These are phyloP conservation scores for Penicillium crystallinum DNA, from an alignment of 495 filamentous ascomycete species.

Conservation along the genomic window DNA sequence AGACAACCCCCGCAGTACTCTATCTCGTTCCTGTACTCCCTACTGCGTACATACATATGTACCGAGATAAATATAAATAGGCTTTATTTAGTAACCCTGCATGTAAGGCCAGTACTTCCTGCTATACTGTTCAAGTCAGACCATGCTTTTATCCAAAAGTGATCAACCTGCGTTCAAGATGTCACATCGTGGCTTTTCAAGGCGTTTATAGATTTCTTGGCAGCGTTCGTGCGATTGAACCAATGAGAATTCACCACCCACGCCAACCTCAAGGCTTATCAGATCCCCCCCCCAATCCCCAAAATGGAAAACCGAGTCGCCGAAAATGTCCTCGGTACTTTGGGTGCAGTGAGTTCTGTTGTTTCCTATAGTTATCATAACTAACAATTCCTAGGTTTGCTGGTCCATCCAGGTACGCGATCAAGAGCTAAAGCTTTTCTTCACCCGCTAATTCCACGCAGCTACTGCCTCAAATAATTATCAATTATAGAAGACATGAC, in stretches of 20 bases:
- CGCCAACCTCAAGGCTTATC: not conserved
- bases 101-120: no score
- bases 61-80: no score
- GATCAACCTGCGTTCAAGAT: no score
- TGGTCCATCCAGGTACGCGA: slow-evolving; percentile 49
- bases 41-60: no score
- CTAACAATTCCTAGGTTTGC: slow-evolving; percentile 30
- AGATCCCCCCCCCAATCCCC: not conserved
- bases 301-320: slow-evolving; percentile 48
- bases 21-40: no score
- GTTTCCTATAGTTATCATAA: not conserved
- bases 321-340: slow-evolving; percentile 53
- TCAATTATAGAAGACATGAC: slow-evolving; percentile 58
- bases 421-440: not conserved
- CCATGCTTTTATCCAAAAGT: no score
- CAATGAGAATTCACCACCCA: not conserved
- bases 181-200: no score
- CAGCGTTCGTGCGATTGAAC: not conserved
- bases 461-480: slow-evolving; percentile 60
- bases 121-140: no score
- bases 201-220: not conserved
- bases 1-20: no score
- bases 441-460: slow-evolving; percentile 18
- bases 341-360: slow-evolving; percentile 45
- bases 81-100: no score